Percentiles rank a stretch among this genome's conserved stretches.
Conservation (phyloP, 2,329 filamentous ascomycete genomes). For the Pseudocercospora fijiensis region DNA sequence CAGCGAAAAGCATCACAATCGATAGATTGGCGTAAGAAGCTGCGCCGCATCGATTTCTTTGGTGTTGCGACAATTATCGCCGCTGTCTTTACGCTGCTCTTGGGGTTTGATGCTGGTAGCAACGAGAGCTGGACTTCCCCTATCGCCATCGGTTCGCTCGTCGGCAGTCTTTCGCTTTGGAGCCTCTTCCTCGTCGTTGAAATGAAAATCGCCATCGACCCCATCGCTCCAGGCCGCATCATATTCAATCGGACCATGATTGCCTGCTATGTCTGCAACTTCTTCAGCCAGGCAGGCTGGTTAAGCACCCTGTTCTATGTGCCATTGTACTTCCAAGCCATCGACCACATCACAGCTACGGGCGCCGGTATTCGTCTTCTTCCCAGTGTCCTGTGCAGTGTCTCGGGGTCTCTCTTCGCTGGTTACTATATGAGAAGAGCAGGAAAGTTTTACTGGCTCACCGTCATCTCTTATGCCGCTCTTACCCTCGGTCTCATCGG, state of each 20-base stretch:
- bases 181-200: slow-evolving; percentile 68
- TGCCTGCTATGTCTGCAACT: slow-evolving; percentile 68
- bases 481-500: slow-evolving; percentile 56
- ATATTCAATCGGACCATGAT: slow-evolving; percentile 67
- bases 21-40: slow-evolving; percentile 63
- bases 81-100: slow-evolving; percentile 64
- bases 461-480: slow-evolving; percentile 55
- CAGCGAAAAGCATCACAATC: slow-evolving; percentile 47
- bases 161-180: slow-evolving; percentile 59
- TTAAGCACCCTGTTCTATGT: slow-evolving; percentile 67
- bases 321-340: slow-evolving; percentile 76
- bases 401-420: slow-evolving; percentile 62
- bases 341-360: slow-evolving; percentile 63
- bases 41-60: slow-evolving; percentile 69
- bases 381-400: slow-evolving; percentile 62
- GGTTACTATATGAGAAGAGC: slow-evolving; percentile 69
- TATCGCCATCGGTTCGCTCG: slow-evolving; percentile 59
- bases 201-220: slow-evolving; percentile 64
- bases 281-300: slow-evolving; percentile 65
- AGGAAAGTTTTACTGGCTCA: slow-evolving; percentile 70
- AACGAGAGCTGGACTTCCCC: slow-evolving; percentile 67
- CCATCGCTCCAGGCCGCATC: slow-evolving; percentile 72
- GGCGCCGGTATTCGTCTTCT: slow-evolving; percentile 65
- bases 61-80: slow-evolving; percentile 66
- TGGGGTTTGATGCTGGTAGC: slow-evolving; percentile 70